Evolutionary conservation across 176 grass and related monocot species (phyloP), one percentile per base, ranked within the genome.

Genomic region (Puccinellia tenuiflora): DNA sequence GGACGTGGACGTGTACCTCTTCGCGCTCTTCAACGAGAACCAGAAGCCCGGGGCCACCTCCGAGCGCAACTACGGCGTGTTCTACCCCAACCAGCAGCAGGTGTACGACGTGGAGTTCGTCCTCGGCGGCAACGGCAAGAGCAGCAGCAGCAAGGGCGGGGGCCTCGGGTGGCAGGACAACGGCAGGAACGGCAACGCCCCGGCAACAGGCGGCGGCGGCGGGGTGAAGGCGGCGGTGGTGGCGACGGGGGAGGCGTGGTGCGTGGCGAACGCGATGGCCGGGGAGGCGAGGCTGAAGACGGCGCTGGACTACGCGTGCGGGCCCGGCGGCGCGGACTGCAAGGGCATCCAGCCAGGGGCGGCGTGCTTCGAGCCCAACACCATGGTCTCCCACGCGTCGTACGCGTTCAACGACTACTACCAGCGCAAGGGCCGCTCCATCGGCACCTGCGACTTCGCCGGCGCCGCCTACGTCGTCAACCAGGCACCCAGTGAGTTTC

Each of bases 11-110:
- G 93, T 99, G 0, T 99, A 93, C 79, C 91, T 99, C 35, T 99
- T 99, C 83, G 96, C 90, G 11, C 91, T 99, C 13, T 99, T 99
- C 89, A 99, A 99, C 87, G 96, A 99, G 83, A 92, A 99, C 91
- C 93, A 96, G 88, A 99, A 99, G 81, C 89, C 93, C 17, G 96
- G 96, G 0, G 87, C 96, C 0, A 92, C 91, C 1, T 99, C 93
- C 0, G 96, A 99, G 50, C 87, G 93, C 12, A 99, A 99, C 86
- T 99, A 99, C 71, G 96, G 96, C 10, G 53, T 99, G 1, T 99
- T 99, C 89, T 99, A 93, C 85, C 96, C 96, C 0, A 84, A 85
- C 89, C 87, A 96, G 91, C 64, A 87, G 74, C 95, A 99, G 85
- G 96, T 96, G 10, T 99, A 99, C 85, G 93, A 96, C 78, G 82